Conservation (phyloP, 2,329 filamentous ascomycete genomes). For the Diaporthe sp. region DNA sequence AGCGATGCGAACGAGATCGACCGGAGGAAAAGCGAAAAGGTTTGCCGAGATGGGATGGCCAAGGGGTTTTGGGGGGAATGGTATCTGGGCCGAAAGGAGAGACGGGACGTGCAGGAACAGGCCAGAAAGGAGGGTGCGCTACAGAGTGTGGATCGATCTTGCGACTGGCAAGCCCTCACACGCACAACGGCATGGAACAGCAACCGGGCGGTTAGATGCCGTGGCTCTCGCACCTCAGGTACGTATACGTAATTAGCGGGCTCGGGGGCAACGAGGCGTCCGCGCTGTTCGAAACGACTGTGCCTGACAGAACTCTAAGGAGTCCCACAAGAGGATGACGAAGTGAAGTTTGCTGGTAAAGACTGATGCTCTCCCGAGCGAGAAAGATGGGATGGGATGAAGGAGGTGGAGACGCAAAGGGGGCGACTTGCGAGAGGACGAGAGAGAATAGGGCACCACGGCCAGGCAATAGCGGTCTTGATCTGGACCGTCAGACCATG, state of each 20-base stretch:
- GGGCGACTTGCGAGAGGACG: slow-evolving; percentile 20
- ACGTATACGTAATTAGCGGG: slow-evolving; percentile 34
- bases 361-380: slow-evolving; percentile 13
- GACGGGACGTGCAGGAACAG: slow-evolving; percentile 15
- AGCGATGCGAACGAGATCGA: slow-evolving; percentile 35
- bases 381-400: slow-evolving; percentile 17
- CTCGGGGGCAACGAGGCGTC: background rate
- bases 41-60: slow-evolving; percentile 35
- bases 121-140: slow-evolving; percentile 6
- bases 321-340: slow-evolving; percentile 12
- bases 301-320: background rate
- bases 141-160: slow-evolving; percentile 33
- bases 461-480: slow-evolving; percentile 2
- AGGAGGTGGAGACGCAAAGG: slow-evolving; percentile 22
- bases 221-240: slow-evolving; percentile 27
- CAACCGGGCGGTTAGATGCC: slow-evolving; percentile 39
- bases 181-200: slow-evolving; percentile 29
- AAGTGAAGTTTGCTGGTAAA: slow-evolving; percentile 7
- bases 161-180: slow-evolving; percentile 34
- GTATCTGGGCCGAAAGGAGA: background rate
- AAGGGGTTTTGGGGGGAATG: slow-evolving; percentile 26
- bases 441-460: background rate
- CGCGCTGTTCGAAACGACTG: slow-evolving; percentile 13
- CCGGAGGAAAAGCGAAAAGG: slow-evolving; percentile 13
- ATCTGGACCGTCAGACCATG: slow-evolving; percentile 8